Evolutionary conservation across 805 yeast species (phyloP).

Genomic region (Saturnispora halmiae): DNA sequence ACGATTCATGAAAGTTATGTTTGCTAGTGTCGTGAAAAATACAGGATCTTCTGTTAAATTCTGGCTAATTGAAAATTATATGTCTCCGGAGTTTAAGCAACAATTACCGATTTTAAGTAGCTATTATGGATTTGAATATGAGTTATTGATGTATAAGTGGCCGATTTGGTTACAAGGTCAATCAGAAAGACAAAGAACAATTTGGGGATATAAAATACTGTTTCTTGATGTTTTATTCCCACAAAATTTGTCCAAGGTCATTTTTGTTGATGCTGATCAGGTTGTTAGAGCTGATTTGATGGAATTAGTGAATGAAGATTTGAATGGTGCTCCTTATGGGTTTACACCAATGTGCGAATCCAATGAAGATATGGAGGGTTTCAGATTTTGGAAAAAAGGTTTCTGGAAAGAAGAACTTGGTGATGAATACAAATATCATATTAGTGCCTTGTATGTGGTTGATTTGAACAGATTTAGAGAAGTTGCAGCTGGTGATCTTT

Average conservation of each 20-base stretch:
- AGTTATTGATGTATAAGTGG: slow-evolving; percentile 83
- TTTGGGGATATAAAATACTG: slow-evolving; percentile 84
- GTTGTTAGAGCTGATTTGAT: slow-evolving; percentile 66
- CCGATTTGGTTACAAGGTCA: slow-evolving; percentile 83
- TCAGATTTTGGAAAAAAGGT: slow-evolving; percentile 86
- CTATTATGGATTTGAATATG: slow-evolving; percentile 57
- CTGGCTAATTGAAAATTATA: slow-evolving; percentile 78
- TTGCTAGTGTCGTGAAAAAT: slow-evolving; percentile 60
- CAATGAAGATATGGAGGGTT: slow-evolving; percentile 71
- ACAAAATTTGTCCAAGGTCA: slow-evolving; percentile 57
- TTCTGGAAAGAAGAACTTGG: slow-evolving; percentile 68
- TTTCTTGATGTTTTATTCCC: slow-evolving; percentile 87
- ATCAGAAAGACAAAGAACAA: slow-evolving; percentile 63
- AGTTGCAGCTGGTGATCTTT: slow-evolving; percentile 63
- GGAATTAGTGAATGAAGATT: slow-evolving; percentile 58
- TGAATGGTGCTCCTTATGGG: slow-evolving; percentile 79
- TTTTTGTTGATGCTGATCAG: slow-evolving; percentile 84
- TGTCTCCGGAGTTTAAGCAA: slow-evolving; percentile 59
- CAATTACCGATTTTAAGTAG: slow-evolving; percentile 53
- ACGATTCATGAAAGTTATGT: slow-evolving; percentile 68
- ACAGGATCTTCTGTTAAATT: slow-evolving; percentile 62
- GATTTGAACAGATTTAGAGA: slow-evolving; percentile 62
- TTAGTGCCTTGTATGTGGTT: slow-evolving; percentile 76
- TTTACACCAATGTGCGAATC: slow-evolving; percentile 84
- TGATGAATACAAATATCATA: slow-evolving; percentile 59